Base-by-base conservation (phyloP, 805 yeast species). In the Blastobotrys muscicola region DNA sequence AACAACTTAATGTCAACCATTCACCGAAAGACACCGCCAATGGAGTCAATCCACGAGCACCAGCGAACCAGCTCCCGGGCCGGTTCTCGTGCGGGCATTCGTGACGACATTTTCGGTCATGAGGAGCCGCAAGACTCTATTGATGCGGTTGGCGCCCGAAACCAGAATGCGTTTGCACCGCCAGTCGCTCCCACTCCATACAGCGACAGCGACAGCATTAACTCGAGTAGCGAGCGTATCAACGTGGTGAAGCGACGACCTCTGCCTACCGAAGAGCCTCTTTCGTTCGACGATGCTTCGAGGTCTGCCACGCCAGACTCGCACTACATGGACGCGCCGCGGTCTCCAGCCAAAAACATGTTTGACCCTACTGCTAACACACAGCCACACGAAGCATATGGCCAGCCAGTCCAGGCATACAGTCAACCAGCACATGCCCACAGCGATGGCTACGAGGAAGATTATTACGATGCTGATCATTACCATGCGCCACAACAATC, bases 1-100 rank as follows among this genome's bases (percentile, higher is more conserved):
- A 57, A 58, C 43, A 53, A 56, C 13, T 46, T 57, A 39, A 45
- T 57, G 34, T 46, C 52, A 14, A 44, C 47, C 12, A 48, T 55
- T 13, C 53, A 52, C 31, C 47, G 41, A 15, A 34, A 44, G 11
- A 53, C 58, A 2, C 48, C 51, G 41, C 61, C 60, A 11, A 37
- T 49, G 29, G 41, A 58, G n/a, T 55, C 57, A 3, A 13, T 29
- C 23, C 33, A 12, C n/a, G 26, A 33, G 15, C 36, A 33, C 26
- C 26, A 20, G 26, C 26, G 26, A 6, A 4, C 26, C 26, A 6
- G 30, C 33, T 29, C 45, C 46, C 35, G 37, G 13, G 8, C 50
- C 48, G 49, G 36, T 15, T 45, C 58, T 1, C 42, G 53, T 10
- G 46, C 39, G 2, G 59, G 55, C 14, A 56, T 60, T 11, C 53